phyloP scores from a whole-genome alignment of 2,329 filamentous ascomycete genomes.

The Neonectria faginata region DNA sequence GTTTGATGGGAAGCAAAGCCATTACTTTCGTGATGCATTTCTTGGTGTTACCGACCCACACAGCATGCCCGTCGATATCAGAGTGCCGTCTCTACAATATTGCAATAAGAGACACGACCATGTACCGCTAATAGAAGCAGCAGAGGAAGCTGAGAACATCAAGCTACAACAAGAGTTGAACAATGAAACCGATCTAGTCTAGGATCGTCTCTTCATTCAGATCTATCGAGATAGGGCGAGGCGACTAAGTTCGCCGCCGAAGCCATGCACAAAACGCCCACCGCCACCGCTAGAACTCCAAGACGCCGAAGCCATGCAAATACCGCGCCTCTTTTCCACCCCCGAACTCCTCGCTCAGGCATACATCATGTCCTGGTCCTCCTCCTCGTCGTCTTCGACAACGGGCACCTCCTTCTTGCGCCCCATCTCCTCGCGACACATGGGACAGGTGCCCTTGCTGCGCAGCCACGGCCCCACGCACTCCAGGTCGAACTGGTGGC shows the following conservation, averaged over 20 bases:
- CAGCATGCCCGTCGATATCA: not conserved
- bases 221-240: constrained; percentile 3
- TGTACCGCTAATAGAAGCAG: not conserved
- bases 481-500: constrained; percentile 73
- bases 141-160: no score
- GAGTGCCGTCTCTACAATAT: not conserved
- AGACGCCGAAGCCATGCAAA: constrained; percentile 43
- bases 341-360: constrained; percentile 41
- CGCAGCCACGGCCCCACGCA: constrained; percentile 74
- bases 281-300: constrained; percentile 42
- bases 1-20: not conserved
- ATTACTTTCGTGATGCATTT: not conserved
- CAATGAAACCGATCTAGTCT: not conserved
- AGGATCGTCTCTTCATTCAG: not conserved
- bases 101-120: not conserved
- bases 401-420: constrained; percentile 63
- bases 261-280: constrained; percentile 22
- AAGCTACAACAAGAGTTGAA: not conserved
- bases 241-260: not conserved
- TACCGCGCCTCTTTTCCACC: constrained; percentile 3
- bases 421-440: constrained; percentile 71
- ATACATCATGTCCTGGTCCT: constrained; percentile 64
- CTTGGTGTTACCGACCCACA: not conserved
- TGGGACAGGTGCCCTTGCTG: constrained; percentile 72
- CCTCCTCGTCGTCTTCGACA: constrained; percentile 61